Conservation (phyloP, 1,284 basidiomycete genomes). For the Apiotrichum gamsii region DNA sequence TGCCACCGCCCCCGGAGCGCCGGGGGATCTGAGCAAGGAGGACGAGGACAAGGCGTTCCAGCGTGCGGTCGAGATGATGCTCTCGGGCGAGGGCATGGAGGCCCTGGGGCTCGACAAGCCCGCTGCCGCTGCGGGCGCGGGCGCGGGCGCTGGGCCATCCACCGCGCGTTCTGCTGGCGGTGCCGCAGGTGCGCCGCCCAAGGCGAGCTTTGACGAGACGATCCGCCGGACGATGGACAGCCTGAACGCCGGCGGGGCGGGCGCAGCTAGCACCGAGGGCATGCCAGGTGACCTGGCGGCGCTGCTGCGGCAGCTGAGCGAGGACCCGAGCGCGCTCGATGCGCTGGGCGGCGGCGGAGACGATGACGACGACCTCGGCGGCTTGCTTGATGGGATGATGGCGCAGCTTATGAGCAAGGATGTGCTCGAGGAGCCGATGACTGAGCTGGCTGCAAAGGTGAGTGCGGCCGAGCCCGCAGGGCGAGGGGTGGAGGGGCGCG, state of each 20-base stretch:
- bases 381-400: constrained; percentile 86
- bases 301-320: constrained; percentile 40
- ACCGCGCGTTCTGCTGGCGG: neutral
- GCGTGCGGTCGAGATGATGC: constrained; percentile 68
- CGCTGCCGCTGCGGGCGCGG: neutral
- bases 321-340: constrained; percentile 53
- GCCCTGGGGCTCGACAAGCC: constrained; percentile 48
- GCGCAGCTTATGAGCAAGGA: constrained; percentile 89
- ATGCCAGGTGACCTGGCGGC: constrained; percentile 26
- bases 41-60: constrained; percentile 52
- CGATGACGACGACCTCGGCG: constrained; percentile 63
- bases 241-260: constrained; percentile 53
- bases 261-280: constrained; percentile 28
- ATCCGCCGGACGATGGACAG: constrained; percentile 75
- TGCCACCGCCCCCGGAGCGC: constrained; percentile 8
- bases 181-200: constrained; percentile 6
- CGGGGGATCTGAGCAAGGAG: constrained; percentile 23
- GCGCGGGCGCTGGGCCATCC: neutral
- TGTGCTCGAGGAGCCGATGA: constrained; percentile 83
- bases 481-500: no score
- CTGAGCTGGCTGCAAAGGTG: constrained; percentile 80
- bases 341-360: constrained; percentile 35
- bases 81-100: constrained; percentile 61
- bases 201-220: constrained; percentile 61
- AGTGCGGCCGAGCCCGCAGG: no score